Conservation (phyloP, 306 rosid species). For the Geum urbanum region DNA sequence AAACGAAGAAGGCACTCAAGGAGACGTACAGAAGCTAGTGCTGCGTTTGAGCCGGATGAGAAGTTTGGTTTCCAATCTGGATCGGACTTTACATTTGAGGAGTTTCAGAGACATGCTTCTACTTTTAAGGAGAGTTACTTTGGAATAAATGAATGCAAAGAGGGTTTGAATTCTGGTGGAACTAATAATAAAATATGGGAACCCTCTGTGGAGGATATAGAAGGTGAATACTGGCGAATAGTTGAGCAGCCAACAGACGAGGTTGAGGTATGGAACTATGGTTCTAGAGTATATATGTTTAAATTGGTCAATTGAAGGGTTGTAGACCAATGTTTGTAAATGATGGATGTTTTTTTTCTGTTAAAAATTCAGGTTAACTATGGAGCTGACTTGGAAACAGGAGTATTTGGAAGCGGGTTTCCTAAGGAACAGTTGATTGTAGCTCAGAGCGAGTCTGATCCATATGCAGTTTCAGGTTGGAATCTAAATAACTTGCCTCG, state of each 20-base stretch:
- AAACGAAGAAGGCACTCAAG: constrained; percentile 59
- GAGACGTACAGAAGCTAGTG: constrained; percentile 52
- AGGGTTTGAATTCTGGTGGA: constrained; percentile 27
- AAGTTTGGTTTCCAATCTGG: constrained; percentile 90
- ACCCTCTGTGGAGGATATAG: constrained; percentile 74
- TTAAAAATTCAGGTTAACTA: constrained; percentile 62
- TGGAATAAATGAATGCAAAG: constrained; percentile 40
- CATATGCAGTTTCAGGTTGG: constrained; percentile 78
- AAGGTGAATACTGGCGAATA: constrained; percentile 98
- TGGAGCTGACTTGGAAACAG: constrained; percentile 95
- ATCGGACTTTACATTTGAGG: constrained; percentile 58
- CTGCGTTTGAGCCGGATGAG: constrained; percentile 53
- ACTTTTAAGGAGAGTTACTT: constrained; percentile 73
- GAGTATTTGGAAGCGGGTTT: constrained; percentile 86
- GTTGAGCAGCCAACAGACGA: constrained; percentile 82
- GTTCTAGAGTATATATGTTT: constrained; percentile 4
- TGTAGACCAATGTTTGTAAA: constrained; percentile 13
- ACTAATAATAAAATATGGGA: constrained; percentile 34
- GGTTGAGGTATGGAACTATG: constrained; percentile 64
- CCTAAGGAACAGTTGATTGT: constrained; percentile 55
- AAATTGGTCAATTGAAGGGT: background rate
- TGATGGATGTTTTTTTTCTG: constrained; percentile 16
- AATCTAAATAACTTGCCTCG: constrained; percentile 85
- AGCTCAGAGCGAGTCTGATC: constrained; percentile 35
- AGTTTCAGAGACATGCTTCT: constrained; percentile 58